Evolutionary conservation across 306 rosid genomes (phyloP).

Genomic region (Cicer judaicum): DNA sequence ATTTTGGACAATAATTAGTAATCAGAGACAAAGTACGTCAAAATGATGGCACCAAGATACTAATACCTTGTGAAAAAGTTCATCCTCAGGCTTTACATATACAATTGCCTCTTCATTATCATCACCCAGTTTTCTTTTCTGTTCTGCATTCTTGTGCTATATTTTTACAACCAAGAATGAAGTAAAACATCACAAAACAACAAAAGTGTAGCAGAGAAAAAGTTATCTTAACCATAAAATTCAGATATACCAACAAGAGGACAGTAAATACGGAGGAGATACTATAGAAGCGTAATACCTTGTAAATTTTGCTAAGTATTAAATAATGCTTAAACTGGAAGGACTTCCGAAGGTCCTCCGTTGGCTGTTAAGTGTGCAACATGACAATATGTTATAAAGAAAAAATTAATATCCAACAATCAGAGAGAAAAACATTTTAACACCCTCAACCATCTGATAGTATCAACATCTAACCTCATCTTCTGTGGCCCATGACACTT

Average conservation of each 20-base stretch:
- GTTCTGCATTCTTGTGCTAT: slow-evolving; percentile 60
- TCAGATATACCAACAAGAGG: slow-evolving; percentile 15
- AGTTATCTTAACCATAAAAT: slow-evolving; percentile 23
- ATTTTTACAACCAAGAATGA: slow-evolving; percentile 42
- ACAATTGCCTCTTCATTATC: slow-evolving; percentile 54
- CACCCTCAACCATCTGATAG: slow-evolving; percentile 40
- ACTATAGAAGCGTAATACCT: slow-evolving; percentile 61
- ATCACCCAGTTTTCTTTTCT: slow-evolving; percentile 46
- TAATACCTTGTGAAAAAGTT: slow-evolving; percentile 79
- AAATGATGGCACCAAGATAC: slow-evolving; percentile 3
- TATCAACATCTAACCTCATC: slow-evolving; percentile 79
- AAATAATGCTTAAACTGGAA: slow-evolving; percentile 65
- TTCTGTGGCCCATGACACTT: slow-evolving; percentile 88
- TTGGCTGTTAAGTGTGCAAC: slow-evolving; percentile 64
- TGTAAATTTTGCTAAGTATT: slow-evolving; percentile 65
- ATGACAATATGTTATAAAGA: slow-evolving; percentile 31
- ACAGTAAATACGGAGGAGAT: slow-evolving; percentile 14
- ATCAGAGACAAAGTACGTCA: slow-evolving; percentile 9
- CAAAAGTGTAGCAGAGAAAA: slow-evolving; percentile 6
- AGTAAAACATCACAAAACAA: slow-evolving; percentile 14
- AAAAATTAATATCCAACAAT: slow-evolving; percentile 24
- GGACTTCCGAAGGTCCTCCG: slow-evolving; percentile 71
- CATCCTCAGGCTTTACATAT: slow-evolving; percentile 83
- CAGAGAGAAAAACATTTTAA: slow-evolving; percentile 21
- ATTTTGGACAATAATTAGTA: slow-evolving; percentile 44